Evolutionary conservation across 1,284 basidiomycete genomes (phyloP).

Genomic region (Exobasidium rhododendri): DNA sequence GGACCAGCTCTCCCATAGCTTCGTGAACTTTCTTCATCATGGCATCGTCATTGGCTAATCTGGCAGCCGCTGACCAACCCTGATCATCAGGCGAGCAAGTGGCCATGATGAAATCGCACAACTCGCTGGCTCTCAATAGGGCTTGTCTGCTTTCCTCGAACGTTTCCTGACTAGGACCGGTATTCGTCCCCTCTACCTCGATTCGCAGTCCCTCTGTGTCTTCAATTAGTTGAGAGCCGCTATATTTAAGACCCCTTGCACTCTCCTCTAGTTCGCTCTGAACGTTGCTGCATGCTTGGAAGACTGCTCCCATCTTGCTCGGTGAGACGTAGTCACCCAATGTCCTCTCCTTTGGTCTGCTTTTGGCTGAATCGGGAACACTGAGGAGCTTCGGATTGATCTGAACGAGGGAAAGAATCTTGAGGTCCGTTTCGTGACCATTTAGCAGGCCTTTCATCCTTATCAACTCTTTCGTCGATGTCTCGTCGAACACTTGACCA

Average conservation of each 20-base stretch:
- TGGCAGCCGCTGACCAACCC: conserved; percentile 46
- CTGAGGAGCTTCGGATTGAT: conserved; percentile 35
- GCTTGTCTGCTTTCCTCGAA: conserved; percentile 33
- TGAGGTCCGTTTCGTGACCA: conserved; percentile 42
- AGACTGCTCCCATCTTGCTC: conserved; percentile 40
- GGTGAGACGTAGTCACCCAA: conserved; percentile 45
- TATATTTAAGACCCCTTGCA: conserved; percentile 27
- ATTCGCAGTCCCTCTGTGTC: conserved; percentile 30
- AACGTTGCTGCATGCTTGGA: conserved; percentile 33
- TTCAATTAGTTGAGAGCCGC: conserved; percentile 28
- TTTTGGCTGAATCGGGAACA: conserved; percentile 21
- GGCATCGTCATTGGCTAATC: conserved; percentile 18
- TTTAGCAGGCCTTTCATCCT: conserved; percentile 44
- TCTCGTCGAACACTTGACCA: conserved; percentile 23
- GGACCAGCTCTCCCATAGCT: conserved; percentile 32
- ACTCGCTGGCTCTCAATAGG: conserved; percentile 21
- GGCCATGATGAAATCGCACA: conserved; percentile 26
- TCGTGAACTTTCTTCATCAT: conserved; percentile 22
- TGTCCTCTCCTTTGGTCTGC: conserved; percentile 17
- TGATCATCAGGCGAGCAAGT: conserved; percentile 38
- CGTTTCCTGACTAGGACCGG: conserved; percentile 36
- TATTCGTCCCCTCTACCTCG: conserved; percentile 38
- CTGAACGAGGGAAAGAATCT: conserved; percentile 38
- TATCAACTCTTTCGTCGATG: conserved; percentile 31
- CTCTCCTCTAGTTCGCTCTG: conserved; percentile 29